These are phyloP conservation scores for Dalbergia cochinchinensis DNA, from an alignment of 306 rosid genomes.

Conservation along the genomic window DNA sequence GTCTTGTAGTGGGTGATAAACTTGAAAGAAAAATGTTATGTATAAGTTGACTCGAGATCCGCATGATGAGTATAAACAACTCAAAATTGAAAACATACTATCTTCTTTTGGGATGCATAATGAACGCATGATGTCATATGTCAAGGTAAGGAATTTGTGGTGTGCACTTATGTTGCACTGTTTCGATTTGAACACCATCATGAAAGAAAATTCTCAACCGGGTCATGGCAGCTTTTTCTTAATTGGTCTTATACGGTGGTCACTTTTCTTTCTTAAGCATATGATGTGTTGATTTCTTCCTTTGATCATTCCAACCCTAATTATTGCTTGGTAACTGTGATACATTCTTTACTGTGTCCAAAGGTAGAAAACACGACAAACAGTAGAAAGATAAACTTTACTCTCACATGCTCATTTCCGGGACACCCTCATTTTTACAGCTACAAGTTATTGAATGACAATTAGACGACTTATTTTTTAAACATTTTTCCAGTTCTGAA, in stretches of 20 bases:
- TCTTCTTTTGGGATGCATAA: not conserved
- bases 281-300: not conserved
- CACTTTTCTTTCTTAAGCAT: not conserved
- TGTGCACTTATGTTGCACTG: not conserved
- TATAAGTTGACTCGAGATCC: too few relatives aligned
- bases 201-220: not conserved
- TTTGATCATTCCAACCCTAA: not conserved
- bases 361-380: conserved; percentile 21
- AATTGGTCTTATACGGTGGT: not conserved
- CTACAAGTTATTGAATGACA: conserved; percentile 26
- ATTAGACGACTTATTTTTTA: not conserved
- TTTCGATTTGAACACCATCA: not conserved
- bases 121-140: not conserved
- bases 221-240: conserved; percentile 15
- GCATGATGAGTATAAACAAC: too few relatives aligned
- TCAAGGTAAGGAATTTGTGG: not conserved
- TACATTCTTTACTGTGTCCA: not conserved
- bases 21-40: too few relatives aligned
- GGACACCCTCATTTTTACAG: not conserved
- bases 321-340: conserved; percentile 1
- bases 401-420: not conserved
- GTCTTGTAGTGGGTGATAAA: not conserved
- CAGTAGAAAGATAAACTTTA: not conserved
- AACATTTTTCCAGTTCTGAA: conserved; percentile 12
- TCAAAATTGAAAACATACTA: not conserved